Percentiles rank a stretch among this genome's conserved stretches.
Evolutionary conservation across 257 asterid genomes (phyloP).

Genomic region (Coffea eugenioides): DNA sequence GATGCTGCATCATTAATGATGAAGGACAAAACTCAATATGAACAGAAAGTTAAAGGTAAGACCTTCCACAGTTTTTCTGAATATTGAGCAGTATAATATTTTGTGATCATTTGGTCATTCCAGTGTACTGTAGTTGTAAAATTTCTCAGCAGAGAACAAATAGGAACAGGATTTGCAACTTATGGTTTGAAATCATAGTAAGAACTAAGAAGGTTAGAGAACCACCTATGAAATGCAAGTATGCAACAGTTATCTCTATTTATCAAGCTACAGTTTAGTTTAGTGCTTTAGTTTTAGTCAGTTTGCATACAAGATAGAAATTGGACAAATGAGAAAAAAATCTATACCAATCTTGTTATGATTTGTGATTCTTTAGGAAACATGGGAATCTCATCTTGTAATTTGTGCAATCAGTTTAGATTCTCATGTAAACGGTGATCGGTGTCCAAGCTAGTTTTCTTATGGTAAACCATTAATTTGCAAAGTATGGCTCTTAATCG

Average conservation of each 20-base stretch:
- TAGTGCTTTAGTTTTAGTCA: not conserved
- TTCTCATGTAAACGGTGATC: not conserved
- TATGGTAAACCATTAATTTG: too few species aligned
- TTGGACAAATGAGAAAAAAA: too few species aligned
- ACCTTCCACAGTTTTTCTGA: not conserved
- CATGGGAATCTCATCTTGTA: not conserved
- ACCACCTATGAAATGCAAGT: not conserved
- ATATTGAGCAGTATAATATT: not conserved
- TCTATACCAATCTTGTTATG: too few species aligned
- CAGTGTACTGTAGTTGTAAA: not conserved
- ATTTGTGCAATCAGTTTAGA: not conserved
- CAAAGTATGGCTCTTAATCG: too few species aligned
- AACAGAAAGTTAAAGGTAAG: constrained; percentile 80
- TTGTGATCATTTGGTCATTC: not conserved
- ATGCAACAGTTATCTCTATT: too few species aligned
- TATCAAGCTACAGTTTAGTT: not conserved
- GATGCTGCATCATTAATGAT: constrained; percentile 96
- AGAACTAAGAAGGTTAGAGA: not conserved
- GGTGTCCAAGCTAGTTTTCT: not conserved
- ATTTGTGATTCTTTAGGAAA: not conserved
- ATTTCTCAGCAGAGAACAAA: not conserved
- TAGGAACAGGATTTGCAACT: not conserved
- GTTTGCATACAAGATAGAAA: not conserved
- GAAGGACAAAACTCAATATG: constrained; percentile 74
- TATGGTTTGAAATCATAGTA: not conserved